Evolutionary conservation across 495 filamentous ascomycete species (phyloP).

Genomic region (Acidiella bohemica): DNA sequence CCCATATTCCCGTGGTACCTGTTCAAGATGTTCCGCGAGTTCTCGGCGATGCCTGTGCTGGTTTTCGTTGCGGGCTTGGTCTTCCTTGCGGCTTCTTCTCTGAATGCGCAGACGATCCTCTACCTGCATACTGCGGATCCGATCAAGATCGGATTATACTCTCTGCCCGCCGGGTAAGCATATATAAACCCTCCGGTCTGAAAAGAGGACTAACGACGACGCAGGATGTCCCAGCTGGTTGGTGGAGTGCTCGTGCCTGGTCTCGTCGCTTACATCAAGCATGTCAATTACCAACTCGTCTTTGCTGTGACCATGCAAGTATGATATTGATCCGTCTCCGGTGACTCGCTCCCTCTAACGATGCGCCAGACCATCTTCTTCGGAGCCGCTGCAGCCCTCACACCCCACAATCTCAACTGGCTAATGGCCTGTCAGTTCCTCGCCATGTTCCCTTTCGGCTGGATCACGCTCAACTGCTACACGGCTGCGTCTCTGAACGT

Average conservation of each 20-base stretch:
- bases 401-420: constrained; percentile 23
- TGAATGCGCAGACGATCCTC: constrained; percentile 18
- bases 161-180: constrained; percentile 12
- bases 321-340: too few species aligned
- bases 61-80: constrained; percentile 15
- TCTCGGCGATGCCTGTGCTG: constrained; percentile 11
- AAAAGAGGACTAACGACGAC: too few species aligned
- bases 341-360: neutral
- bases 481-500: constrained; percentile 26
- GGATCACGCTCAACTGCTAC: constrained; percentile 27
- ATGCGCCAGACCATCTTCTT: constrained; percentile 25
- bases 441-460: constrained; percentile 26
- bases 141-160: constrained; percentile 20
- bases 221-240: constrained; percentile 21
- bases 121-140: constrained; percentile 16
- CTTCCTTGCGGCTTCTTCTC: constrained; percentile 11
- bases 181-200: neutral
- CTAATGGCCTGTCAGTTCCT: constrained; percentile 28
- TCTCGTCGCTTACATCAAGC: constrained; percentile 26
- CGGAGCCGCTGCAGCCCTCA: constrained; percentile 22
- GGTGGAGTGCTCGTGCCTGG: constrained; percentile 26
- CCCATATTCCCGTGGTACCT: constrained; percentile 15
- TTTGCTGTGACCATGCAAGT: constrained; percentile 24
- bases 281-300: constrained; percentile 25
- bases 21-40: constrained; percentile 14